phyloP scores from a whole-genome alignment of 2,329 filamentous ascomycete species.

The Pseudogymnoascus sp. region DNA sequence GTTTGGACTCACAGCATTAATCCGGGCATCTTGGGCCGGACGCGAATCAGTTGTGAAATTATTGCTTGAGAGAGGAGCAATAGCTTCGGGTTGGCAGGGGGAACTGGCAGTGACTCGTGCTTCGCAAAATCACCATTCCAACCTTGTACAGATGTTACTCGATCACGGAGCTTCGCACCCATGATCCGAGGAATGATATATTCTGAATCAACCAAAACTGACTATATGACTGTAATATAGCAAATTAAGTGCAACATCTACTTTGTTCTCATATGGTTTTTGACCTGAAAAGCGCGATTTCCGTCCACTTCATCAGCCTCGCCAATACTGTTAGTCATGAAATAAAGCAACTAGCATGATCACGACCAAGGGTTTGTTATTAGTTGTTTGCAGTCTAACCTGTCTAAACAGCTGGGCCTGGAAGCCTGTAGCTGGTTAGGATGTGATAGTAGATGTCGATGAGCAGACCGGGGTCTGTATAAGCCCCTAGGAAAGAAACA shows the following conservation, averaged over 20 bases:
- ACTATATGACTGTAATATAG: not conserved
- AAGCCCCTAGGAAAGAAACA: conserved; percentile 30
- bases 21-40: not conserved
- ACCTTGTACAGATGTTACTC: not conserved
- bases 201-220: not conserved
- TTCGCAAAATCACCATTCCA: not conserved
- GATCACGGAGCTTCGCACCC: not conserved
- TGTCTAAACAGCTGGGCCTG: not conserved
- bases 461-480: conserved; percentile 27
- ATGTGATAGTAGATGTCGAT: conserved; percentile 10
- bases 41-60: not conserved
- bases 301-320: too few species aligned
- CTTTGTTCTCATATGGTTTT: too few species aligned
- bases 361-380: too few species aligned
- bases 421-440: not conserved
- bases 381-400: not conserved
- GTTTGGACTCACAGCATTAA: not conserved
- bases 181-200: not conserved
- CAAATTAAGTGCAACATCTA: not conserved
- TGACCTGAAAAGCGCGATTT: too few species aligned
- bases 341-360: too few species aligned
- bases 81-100: not conserved
- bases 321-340: too few species aligned
- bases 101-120: not conserved
- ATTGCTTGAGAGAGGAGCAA: not conserved